Conservation (phyloP, 768 basidiomycete genomes). For the Psilocybe tampanensis region DNA sequence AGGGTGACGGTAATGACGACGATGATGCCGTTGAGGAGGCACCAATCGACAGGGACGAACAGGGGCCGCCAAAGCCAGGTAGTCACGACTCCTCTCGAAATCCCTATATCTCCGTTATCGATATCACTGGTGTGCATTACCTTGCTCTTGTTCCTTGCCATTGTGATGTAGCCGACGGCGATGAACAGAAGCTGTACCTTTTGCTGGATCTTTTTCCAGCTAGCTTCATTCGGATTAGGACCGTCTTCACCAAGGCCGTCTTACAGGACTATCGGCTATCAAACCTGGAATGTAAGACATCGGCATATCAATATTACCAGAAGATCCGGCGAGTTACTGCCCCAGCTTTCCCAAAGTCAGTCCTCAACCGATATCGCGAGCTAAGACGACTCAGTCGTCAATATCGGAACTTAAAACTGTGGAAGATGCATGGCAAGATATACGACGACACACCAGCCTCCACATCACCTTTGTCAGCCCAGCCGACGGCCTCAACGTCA, state of each 20-base stretch:
- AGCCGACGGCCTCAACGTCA: too few relatives aligned
- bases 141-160: not conserved
- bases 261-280: conserved; percentile 9
- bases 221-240: not conserved
- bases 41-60: not conserved
- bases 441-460: not conserved
- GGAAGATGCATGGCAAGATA: not conserved
- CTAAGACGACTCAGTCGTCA: conserved; percentile 14
- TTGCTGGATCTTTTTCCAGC: conserved; percentile 7
- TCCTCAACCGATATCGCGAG: conserved; percentile 19
- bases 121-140: conserved; percentile 4
- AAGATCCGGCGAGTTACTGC: conserved; percentile 11
- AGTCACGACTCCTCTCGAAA: not conserved
- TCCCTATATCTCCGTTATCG: not conserved
- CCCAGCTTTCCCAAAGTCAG: conserved; percentile 1
- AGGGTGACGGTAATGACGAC: not conserved
- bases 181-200: not conserved
- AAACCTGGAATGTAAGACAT: conserved; percentile 13
- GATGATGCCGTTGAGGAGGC: not conserved
- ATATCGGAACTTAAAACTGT: conserved; percentile 15
- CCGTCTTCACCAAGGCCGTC: conserved; percentile 14
- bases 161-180: not conserved
- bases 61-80: not conserved
- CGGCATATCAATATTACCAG: conserved; percentile 11
- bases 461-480: not conserved